phyloP scores from a whole-genome alignment of 345 rosid genomes.

The Pelargonium nanum region DNA sequence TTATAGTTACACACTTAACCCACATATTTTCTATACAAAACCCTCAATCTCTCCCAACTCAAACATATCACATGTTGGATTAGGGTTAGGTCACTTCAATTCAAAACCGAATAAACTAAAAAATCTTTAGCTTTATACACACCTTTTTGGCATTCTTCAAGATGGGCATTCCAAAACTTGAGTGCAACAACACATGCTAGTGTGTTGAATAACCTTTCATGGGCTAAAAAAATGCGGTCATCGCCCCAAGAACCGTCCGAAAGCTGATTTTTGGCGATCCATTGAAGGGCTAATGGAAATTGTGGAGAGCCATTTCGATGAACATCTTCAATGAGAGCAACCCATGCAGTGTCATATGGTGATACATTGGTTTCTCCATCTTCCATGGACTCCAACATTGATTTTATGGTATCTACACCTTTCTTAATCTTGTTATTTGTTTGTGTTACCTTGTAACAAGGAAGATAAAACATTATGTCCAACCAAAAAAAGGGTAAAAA shows the following conservation, averaged over 20 bases:
- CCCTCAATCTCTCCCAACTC: too few species aligned
- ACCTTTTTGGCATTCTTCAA: slow-evolving; percentile 61
- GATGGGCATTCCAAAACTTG: slow-evolving; percentile 62
- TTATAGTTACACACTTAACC: too few species aligned
- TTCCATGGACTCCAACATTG: slow-evolving; percentile 49
- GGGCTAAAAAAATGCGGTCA: slow-evolving; percentile 43
- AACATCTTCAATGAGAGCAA: slow-evolving; percentile 56
- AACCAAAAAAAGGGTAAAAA: too few species aligned
- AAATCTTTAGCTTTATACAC: not conserved
- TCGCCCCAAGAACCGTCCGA: slow-evolving; percentile 97
- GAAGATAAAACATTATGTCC: too few species aligned
- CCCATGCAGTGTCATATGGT: slow-evolving; percentile 98
- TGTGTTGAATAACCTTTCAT: slow-evolving; percentile 79
- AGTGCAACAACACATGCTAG: slow-evolving; percentile 80
- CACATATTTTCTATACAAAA: too few species aligned
- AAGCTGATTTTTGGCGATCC: slow-evolving; percentile 83
- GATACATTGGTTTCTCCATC: slow-evolving; percentile 86
- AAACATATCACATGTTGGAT: not conserved
- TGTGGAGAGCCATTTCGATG: slow-evolving; percentile 47
- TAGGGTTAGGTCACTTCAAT: not conserved
- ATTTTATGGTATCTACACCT: slow-evolving; percentile 35
- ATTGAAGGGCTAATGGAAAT: slow-evolving; percentile 56
- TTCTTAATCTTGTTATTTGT: slow-evolving; percentile 30
- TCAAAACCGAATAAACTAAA: too few species aligned
- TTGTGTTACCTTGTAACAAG: too few species aligned